Evolutionary conservation across 164 flowering plant genomes (phyloP).

Genomic region (Magnolia kwangsiensis): DNA sequence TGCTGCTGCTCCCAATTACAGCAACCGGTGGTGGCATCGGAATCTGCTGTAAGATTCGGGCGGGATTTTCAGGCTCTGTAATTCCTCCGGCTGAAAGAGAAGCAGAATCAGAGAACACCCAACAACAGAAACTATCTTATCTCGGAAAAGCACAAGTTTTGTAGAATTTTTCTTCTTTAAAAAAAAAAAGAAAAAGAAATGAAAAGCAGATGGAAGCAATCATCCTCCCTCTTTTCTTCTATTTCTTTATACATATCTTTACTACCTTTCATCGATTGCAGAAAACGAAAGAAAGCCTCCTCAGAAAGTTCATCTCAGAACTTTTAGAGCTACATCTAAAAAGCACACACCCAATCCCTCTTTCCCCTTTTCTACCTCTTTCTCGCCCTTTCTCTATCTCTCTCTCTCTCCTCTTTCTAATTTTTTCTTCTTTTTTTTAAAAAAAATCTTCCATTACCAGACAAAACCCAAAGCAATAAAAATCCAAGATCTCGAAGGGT

Average conservation of each 20-base stretch:
- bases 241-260: background rate
- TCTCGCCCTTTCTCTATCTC: background rate
- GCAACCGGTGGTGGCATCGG: conserved; percentile 10
- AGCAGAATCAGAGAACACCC: background rate
- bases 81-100: background rate
- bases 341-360: background rate
- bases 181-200: conserved; percentile 14
- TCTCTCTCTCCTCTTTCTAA: background rate
- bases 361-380: background rate
- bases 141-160: no score
- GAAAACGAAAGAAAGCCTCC: conserved; percentile 5
- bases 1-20: conserved; percentile 14
- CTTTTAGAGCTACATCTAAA: conserved; percentile 2
- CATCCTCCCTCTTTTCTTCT: conserved; percentile 30
- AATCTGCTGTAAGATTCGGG: conserved; percentile 9
- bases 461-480: conserved; percentile 16
- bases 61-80: conserved; percentile 38
- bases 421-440: background rate
- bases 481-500: conserved; percentile 11
- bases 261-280: conserved; percentile 16
- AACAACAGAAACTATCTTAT: background rate
- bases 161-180: no score
- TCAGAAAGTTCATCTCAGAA: conserved; percentile 12
- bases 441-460: conserved; percentile 15
- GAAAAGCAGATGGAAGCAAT: conserved; percentile 19